phyloP scores from a whole-genome alignment of 306 rosid genomes.

The Cicer cuneatum region DNA sequence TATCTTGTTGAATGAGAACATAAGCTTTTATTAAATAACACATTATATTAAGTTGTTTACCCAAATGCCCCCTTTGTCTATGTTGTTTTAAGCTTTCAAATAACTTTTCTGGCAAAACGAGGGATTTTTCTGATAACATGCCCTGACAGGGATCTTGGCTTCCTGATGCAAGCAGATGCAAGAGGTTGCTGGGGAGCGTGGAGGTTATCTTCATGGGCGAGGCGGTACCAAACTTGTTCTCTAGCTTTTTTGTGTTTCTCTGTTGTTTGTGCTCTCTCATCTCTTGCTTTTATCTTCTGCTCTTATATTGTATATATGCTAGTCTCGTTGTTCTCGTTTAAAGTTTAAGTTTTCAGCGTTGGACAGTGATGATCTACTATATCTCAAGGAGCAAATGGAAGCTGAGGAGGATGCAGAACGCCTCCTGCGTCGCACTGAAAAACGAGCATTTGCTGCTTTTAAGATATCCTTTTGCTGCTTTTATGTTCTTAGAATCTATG shows the following conservation, averaged over 20 bases:
- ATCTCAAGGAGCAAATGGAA: constrained; percentile 99
- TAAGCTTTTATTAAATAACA: not conserved
- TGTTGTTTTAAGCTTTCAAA: constrained; percentile 19
- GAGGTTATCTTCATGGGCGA: constrained; percentile 98
- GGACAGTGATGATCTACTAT: constrained; percentile 98
- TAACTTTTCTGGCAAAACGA: constrained; percentile 39
- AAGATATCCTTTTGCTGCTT: constrained; percentile 82
- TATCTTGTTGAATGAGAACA: no score
- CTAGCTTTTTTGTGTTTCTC: constrained; percentile 28
- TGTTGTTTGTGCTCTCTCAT: not conserved
- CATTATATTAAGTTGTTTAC: not conserved
- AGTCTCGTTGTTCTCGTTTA: constrained; percentile 46
- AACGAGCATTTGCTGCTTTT: constrained; percentile 97
- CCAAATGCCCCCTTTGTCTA: not conserved
- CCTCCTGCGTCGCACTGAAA: constrained; percentile 95
- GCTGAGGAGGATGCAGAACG: constrained; percentile 99
- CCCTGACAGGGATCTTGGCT: constrained; percentile 99
- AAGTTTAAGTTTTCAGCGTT: constrained; percentile 80
- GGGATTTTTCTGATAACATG: constrained; percentile 88
- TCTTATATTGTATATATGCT: constrained; percentile 30
- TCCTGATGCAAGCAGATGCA: constrained; percentile 94
- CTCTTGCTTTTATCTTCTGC: constrained; percentile 29
- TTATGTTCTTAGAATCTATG: not conserved
- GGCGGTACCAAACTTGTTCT: constrained; percentile 73
- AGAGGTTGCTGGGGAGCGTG: constrained; percentile 99